These are phyloP conservation scores for Orobanche coerulescens DNA, from an alignment of 257 asterid genomes.

Conservation along the genomic window DNA sequence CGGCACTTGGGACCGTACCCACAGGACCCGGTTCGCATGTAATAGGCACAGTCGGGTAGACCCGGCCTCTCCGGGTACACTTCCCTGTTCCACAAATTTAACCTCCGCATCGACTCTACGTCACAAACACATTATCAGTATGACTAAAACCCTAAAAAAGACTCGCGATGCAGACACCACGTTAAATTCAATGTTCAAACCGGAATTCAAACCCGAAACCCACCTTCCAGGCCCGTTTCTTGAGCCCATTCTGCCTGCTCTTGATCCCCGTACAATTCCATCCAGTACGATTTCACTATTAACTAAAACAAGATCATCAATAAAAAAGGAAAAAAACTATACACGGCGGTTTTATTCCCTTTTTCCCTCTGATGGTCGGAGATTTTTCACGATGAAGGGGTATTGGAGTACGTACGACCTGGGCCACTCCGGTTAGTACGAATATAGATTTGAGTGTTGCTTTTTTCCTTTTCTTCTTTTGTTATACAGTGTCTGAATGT, in stretches of 20 bases:
- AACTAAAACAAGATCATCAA: conserved; percentile 9
- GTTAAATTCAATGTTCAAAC: neutral
- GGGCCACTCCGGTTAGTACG: conserved; percentile 18
- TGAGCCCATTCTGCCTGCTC: conserved; percentile 43
- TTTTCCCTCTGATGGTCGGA: conserved; percentile 9
- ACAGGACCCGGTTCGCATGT: conserved; percentile 70
- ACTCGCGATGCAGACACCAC: conserved; percentile 19
- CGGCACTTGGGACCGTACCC: conserved; percentile 83
- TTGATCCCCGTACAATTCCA: conserved; percentile 67
- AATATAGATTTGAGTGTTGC: conserved; percentile 10
- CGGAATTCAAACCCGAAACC: conserved; percentile 18
- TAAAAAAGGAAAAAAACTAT: conserved; percentile 12
- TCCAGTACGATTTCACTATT: conserved; percentile 11
- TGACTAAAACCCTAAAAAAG: conserved; percentile 28
- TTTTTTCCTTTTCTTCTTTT: conserved; percentile 8
- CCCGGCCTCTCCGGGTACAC: conserved; percentile 75
- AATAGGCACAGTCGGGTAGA: conserved; percentile 62
- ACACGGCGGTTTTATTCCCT: conserved; percentile 4
- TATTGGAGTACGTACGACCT: neutral
- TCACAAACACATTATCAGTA: conserved; percentile 21
- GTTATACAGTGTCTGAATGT: conserved; percentile 26
- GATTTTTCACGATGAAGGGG: conserved; percentile 5
- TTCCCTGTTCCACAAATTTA: conserved; percentile 47
- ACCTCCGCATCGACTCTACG: conserved; percentile 56
- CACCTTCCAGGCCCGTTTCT: conserved; percentile 50